Conservation (phyloP, 169 alveolate species). For the Pseudocohnilembus persalinus region DNA sequence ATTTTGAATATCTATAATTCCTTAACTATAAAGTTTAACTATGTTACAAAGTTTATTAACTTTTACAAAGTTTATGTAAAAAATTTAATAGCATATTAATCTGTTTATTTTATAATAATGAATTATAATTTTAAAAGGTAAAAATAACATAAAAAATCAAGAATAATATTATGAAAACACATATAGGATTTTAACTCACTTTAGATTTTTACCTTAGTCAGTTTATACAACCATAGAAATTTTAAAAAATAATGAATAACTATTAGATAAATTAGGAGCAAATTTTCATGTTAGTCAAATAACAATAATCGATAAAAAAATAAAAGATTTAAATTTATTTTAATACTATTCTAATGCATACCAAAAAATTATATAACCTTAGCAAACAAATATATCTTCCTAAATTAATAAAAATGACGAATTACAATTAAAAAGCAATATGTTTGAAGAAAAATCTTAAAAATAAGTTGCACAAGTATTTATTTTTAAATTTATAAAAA, state of each 20-base stretch:
- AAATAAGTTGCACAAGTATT: too few relatives aligned
- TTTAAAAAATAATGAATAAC: not conserved
- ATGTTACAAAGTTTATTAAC: not conserved
- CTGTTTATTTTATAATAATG: not conserved
- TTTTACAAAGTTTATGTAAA: not conserved
- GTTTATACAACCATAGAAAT: not conserved
- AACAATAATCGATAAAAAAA: not conserved
- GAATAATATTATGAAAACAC: not conserved
- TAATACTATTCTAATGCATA: too few relatives aligned
- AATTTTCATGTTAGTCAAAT: too few relatives aligned
- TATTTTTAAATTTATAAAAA: too few relatives aligned
- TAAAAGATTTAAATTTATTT: not conserved
- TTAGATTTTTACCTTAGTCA: not conserved
- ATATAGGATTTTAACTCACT: not conserved
- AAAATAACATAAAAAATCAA: not conserved
- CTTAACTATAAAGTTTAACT: not conserved
- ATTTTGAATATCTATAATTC: not conserved
- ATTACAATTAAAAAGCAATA: too few relatives aligned
- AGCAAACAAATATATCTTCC: not conserved
- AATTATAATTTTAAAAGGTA: not conserved
- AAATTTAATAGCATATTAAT: not conserved
- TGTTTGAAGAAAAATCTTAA: too few relatives aligned
- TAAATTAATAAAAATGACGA: not conserved
- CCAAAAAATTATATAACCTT: too few relatives aligned
- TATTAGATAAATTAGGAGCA: not conserved